phyloP scores from a whole-genome alignment of 31 red algal genomes.

The Asparagopsis taxiformis region DNA sequence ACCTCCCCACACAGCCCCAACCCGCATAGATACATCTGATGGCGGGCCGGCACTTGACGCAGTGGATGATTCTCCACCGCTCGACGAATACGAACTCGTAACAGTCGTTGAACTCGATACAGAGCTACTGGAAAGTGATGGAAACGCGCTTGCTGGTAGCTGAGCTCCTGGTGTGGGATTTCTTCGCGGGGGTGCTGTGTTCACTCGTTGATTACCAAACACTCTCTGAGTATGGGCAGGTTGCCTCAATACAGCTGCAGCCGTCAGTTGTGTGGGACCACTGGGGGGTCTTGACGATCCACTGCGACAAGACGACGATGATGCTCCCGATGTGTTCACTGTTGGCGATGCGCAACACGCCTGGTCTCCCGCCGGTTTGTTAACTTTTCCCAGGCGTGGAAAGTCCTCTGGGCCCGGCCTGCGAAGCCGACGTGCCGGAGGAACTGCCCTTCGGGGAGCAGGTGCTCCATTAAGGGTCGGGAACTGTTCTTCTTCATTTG shows the following conservation, averaged over 20 bases:
- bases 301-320: constrained; percentile 4
- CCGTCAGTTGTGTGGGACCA: not conserved
- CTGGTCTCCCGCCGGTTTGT: not conserved
- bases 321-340: constrained; percentile 7
- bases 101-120: not conserved
- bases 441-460: constrained; percentile 19
- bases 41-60: not conserved
- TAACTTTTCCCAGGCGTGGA: constrained; percentile 48
- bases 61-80: constrained; percentile 1
- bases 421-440: constrained; percentile 35
- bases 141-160: constrained; percentile 9
- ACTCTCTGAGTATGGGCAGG: not conserved
- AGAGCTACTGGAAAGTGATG: not conserved
- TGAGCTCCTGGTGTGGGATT: not conserved
- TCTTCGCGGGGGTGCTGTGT: not conserved
- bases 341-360: too few relatives aligned
- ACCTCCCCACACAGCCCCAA: constrained; percentile 75
- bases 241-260: constrained; percentile 1
- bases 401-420: constrained; percentile 56
- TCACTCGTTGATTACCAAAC: not conserved
- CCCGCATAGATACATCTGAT: constrained; percentile 65
- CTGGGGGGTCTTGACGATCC: not conserved
- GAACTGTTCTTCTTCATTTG: constrained; percentile 47
- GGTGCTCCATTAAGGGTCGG: constrained; percentile 46
- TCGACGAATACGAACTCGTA: constrained; percentile 2